A percentile compares a stretch with the other conserved stretches of the same genome.
phyloP scores from a whole-genome alignment of 1,284 basidiomycete genomes.

The Ganoderma leucocontextum region DNA sequence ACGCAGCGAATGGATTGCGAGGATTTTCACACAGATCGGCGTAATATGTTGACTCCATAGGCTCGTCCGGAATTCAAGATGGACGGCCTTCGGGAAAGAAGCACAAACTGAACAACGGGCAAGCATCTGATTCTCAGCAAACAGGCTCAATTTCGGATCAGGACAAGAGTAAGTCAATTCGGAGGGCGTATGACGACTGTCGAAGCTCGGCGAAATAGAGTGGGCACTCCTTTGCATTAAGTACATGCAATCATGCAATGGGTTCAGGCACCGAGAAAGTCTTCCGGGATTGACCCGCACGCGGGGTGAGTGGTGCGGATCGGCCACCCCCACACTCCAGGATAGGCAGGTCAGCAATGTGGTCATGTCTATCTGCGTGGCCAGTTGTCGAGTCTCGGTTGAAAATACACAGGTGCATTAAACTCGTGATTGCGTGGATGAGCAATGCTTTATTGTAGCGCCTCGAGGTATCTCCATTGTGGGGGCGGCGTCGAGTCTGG shows the following conservation, averaged over 20 bases:
- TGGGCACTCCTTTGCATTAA: neutral
- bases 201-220: slow-evolving; percentile 10
- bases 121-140: neutral
- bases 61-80: too few relatives aligned
- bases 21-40: too few relatives aligned
- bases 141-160: slow-evolving; percentile 12
- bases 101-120: neutral
- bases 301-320: neutral
- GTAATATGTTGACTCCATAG: neutral
- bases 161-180: neutral
- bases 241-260: neutral
- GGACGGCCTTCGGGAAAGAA: neutral
- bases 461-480: neutral
- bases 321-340: neutral
- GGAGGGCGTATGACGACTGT: neutral
- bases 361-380: neutral
- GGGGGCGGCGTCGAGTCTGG: neutral
- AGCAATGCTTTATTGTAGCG: neutral
- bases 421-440: neutral
- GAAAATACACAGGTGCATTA: neutral
- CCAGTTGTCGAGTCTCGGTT: neutral
- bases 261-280: neutral
- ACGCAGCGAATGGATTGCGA: too few relatives aligned
- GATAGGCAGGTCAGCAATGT: neutral
- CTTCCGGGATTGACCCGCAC: slow-evolving; percentile 3